These are phyloP conservation scores for Apiospora hydei DNA, from an alignment of 2,329 filamentous ascomycete genomes.

Conservation along the genomic window DNA sequence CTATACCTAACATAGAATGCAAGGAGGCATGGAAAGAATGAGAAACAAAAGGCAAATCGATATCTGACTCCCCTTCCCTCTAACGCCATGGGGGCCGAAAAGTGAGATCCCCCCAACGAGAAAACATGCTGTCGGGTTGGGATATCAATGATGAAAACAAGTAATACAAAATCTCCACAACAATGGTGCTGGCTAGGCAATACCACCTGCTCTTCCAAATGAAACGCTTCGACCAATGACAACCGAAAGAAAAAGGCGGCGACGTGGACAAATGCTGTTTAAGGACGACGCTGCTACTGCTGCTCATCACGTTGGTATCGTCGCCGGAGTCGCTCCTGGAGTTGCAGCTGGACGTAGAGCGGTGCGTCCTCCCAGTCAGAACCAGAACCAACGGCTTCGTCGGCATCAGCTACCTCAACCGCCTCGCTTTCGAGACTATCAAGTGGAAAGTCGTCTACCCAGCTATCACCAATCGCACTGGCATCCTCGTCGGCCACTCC, in stretches of 20 bases:
- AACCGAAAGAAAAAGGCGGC: not conserved
- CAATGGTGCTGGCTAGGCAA: not conserved
- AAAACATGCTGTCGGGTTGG: not conserved
- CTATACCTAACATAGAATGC: constrained; percentile 19
- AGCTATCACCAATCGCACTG: not conserved
- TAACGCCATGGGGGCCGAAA: not conserved
- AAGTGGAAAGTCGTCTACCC: not conserved
- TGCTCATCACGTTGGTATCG: not conserved
- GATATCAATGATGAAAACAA: constrained; percentile 4
- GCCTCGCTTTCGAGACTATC: constrained; percentile 26
- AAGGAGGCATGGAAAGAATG: not conserved
- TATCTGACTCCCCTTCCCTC: not conserved
- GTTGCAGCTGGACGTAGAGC: not conserved
- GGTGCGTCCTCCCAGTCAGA: constrained; percentile 22
- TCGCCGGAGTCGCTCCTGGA: not conserved
- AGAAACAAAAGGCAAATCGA: not conserved
- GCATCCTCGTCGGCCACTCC: not conserved
- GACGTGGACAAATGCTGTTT: not conserved
- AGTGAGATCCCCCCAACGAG: not conserved
- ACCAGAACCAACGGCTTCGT: not conserved
- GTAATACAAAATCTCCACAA: not conserved
- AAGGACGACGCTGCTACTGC: not conserved
- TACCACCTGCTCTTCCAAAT: not conserved
- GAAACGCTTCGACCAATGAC: not conserved
- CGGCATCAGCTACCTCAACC: not conserved